Evolutionary conservation across 495 filamentous ascomycete genomes (phyloP).

Genomic region (Penicillium robsamsonii): DNA sequence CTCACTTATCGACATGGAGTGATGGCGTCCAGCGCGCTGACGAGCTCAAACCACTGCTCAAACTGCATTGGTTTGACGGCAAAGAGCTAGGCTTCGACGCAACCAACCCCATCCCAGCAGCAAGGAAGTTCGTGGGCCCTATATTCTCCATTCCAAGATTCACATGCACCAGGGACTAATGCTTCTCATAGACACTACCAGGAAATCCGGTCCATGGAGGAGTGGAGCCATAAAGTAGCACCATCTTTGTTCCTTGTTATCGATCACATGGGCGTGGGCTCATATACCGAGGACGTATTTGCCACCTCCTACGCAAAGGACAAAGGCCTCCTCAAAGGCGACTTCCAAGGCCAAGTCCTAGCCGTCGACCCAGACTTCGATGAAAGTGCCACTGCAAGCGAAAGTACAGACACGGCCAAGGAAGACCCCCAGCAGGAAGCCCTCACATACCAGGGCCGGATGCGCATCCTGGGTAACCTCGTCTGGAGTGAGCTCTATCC

Average conservation of each 20-base stretch:
- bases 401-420: neutral
- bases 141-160: neutral
- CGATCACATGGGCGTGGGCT: constrained; percentile 12
- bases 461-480: constrained; percentile 18
- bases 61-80: constrained; percentile 25
- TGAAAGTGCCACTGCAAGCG: neutral
- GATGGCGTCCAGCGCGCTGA: constrained; percentile 15
- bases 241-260: constrained; percentile 6
- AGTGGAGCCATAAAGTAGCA: constrained; percentile 2
- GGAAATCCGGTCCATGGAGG: neutral
- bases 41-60: constrained; percentile 10
- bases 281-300: constrained; percentile 1
- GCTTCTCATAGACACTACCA: constrained; percentile 13
- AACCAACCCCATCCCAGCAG: neutral
- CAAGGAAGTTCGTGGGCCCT: neutral
- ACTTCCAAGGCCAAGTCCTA: constrained; percentile 11
- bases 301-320: constrained; percentile 5
- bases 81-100: constrained; percentile 11
- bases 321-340: constrained; percentile 2
- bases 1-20: constrained; percentile 13
- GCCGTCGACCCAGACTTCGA: constrained; percentile 15
- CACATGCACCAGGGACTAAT: constrained; percentile 1
- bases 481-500: constrained; percentile 25
- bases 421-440: constrained; percentile 1
- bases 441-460: constrained; percentile 11